Evolutionary conservation across 192 early-diverging fungal genomes (phyloP).

Genomic region (Powellomyces hirtus): DNA sequence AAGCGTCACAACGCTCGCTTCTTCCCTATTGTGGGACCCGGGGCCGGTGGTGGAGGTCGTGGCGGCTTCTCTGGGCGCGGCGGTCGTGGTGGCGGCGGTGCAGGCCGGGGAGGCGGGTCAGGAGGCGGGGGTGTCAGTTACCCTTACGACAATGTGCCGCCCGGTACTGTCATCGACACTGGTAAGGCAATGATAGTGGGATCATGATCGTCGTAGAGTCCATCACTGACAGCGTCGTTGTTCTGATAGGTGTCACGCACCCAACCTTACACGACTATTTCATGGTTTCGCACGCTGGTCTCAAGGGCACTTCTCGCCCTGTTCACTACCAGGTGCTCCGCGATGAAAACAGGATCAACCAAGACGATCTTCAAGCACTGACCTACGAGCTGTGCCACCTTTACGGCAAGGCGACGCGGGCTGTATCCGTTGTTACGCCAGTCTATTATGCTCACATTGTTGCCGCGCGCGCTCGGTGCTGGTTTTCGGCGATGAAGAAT

Average conservation of each 20-base stretch:
- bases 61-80: neutral
- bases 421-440: constrained; percentile 50
- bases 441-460: constrained; percentile 52
- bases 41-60: constrained; percentile 25
- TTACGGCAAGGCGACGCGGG: constrained; percentile 36
- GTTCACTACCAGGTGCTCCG: constrained; percentile 49
- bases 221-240: too few species aligned
- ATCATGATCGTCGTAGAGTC: too few species aligned
- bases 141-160: constrained; percentile 3
- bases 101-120: neutral
- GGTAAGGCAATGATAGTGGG: too few species aligned
- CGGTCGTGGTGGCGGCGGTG: neutral
- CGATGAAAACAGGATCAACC: constrained; percentile 43
- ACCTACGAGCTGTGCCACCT: constrained; percentile 34
- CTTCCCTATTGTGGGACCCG: constrained; percentile 37
- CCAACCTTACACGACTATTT: constrained; percentile 24
- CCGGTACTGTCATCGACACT: constrained; percentile 49
- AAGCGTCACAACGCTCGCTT: constrained; percentile 81
- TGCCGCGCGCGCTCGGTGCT: constrained; percentile 40
- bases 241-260: constrained; percentile 35
- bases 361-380: constrained; percentile 43
- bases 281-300: constrained; percentile 33
- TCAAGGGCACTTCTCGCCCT: constrained; percentile 42
- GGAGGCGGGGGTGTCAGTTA: neutral
- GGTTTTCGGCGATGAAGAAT: neutral